phyloP scores from a whole-genome alignment of 345 rosid species.

The Garcia nutans region DNA sequence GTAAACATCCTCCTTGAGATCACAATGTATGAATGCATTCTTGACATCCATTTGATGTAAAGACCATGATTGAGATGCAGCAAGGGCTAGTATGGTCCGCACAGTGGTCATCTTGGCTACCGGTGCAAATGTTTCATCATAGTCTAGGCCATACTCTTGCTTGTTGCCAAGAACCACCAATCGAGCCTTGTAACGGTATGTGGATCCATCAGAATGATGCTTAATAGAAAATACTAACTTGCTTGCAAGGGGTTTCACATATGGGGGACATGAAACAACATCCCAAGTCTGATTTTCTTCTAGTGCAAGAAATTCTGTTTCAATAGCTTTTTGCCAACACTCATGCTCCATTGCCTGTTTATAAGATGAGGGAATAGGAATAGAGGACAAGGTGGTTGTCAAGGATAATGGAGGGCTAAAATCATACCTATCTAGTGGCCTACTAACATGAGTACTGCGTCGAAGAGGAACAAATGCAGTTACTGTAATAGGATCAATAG shows the following conservation, averaged over 20 bases:
- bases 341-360: background rate
- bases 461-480: no score
- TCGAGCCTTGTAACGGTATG: background rate
- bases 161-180: background rate
- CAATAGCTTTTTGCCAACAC: background rate
- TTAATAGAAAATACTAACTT: background rate
- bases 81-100: no score
- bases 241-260: background rate
- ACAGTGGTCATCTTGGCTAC: no score
- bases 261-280: background rate
- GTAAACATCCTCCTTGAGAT: no score
- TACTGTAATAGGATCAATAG: no score
- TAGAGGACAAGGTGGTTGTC: constrained; percentile 6
- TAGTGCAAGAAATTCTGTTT: background rate
- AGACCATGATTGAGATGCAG: no score
- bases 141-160: background rate
- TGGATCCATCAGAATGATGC: background rate
- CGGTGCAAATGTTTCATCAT: background rate
- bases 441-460: no score
- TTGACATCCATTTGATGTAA: no score
- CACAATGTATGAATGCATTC: no score
- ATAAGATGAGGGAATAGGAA: constrained; percentile 9
- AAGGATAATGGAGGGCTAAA: background rate
- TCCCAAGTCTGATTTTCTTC: background rate
- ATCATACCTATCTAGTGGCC: no score